Evolutionary conservation across 495 filamentous ascomycete species (phyloP).

Genomic region (Oidiodendron maius): DNA sequence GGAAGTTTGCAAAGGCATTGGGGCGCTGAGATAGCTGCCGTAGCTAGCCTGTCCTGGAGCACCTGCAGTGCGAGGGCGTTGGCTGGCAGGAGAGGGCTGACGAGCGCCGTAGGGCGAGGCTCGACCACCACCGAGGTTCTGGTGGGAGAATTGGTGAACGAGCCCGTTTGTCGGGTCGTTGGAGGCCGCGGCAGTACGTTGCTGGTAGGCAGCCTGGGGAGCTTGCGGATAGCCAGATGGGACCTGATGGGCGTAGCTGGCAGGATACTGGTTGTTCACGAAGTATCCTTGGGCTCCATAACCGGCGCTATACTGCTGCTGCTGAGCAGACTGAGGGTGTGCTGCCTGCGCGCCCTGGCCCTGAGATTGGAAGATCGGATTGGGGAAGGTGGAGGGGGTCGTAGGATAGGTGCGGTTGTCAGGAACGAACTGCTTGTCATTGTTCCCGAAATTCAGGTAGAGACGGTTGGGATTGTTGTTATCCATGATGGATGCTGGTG

Average conservation of each 20-base stretch:
- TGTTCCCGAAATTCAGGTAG: conserved; percentile 66
- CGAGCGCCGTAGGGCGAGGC: conserved; percentile 61
- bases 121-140: conserved; percentile 79
- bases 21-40: conserved; percentile 57
- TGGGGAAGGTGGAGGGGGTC: conserved; percentile 92
- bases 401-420: conserved; percentile 87
- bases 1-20: conserved; percentile 45
- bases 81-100: conserved; percentile 56
- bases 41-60: conserved; percentile 54
- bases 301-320: conserved; percentile 45
- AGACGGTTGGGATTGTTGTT: conserved; percentile 48
- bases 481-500: conserved; percentile 10
- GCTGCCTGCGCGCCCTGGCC: conserved; percentile 24
- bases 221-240: conserved; percentile 27
- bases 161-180: conserved; percentile 77
- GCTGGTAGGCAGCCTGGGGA: conserved; percentile 47
- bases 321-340: conserved; percentile 18
- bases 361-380: conserved; percentile 65
- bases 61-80: conserved; percentile 75
- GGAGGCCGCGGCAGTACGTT: conserved; percentile 41
- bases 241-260: conserved; percentile 23
- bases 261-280: conserved; percentile 45
- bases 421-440: conserved; percentile 47
- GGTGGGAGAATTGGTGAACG: conserved; percentile 93
- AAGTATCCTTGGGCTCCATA: conserved; percentile 58